Conservation (phyloP, 305 asterid species). For the Ajuga reptans region DNA sequence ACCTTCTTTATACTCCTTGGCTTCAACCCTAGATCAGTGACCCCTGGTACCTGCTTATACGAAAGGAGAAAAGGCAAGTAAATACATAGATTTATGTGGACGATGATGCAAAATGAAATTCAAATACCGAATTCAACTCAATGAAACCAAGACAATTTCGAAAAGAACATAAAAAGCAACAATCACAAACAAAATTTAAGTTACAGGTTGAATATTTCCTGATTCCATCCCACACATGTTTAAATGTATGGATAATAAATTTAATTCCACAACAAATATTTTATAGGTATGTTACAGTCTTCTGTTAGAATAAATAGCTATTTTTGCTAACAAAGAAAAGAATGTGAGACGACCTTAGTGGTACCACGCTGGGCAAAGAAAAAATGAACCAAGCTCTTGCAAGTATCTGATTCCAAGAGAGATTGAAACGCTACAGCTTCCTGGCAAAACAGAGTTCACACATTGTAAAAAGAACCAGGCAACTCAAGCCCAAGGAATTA, state of each 20-base stretch:
- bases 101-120: no score
- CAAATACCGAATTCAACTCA: no score
- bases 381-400: slow-evolving; percentile 90
- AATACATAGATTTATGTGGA: not conserved
- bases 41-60: slow-evolving; percentile 74
- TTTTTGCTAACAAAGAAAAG: not conserved
- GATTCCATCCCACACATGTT: no score
- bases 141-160: no score
- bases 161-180: no score
- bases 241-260: not conserved
- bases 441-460: slow-evolving; percentile 33
- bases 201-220: no score
- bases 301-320: not conserved
- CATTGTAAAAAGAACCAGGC: not conserved
- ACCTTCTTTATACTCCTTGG: slow-evolving; percentile 80
- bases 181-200: no score
- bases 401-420: slow-evolving; percentile 71
- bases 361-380: slow-evolving; percentile 98
- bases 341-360: slow-evolving; percentile 51
- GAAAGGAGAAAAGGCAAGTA: not conserved
- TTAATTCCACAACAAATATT: not conserved
- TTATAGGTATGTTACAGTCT: not conserved
- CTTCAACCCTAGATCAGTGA: slow-evolving; percentile 72
- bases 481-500: slow-evolving; percentile 5
- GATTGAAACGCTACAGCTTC: slow-evolving; percentile 79